phyloP scores from a whole-genome alignment of 2,329 filamentous ascomycete species.

The Epichloe aotearoae region DNA sequence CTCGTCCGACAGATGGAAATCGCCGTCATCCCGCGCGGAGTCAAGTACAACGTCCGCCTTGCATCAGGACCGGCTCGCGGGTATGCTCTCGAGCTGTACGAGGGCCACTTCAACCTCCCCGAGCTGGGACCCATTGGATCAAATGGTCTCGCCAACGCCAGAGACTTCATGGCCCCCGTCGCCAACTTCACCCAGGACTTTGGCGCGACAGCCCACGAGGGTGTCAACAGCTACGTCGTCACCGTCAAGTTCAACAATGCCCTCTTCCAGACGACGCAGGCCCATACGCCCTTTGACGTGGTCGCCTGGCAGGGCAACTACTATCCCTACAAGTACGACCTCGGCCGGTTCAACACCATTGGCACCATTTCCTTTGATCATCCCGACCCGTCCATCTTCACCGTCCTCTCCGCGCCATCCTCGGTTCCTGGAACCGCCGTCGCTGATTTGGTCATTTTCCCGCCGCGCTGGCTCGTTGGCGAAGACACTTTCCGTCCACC shows the following conservation, averaged over 20 bases:
- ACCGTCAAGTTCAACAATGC: constrained; percentile 51
- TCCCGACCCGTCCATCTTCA: constrained; percentile 68
- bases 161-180: constrained; percentile 63
- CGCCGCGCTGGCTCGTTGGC: constrained; percentile 56
- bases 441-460: constrained; percentile 63
- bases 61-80: constrained; percentile 49
- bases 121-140: constrained; percentile 63
- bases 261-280: constrained; percentile 50
- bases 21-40: constrained; percentile 58
- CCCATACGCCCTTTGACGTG: constrained; percentile 65
- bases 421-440: constrained; percentile 59
- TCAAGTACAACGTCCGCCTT: constrained; percentile 61
- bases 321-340: constrained; percentile 71
- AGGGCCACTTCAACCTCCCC: constrained; percentile 58
- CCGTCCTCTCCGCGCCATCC: constrained; percentile 48
- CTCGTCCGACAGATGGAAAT: constrained; percentile 71
- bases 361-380: constrained; percentile 64
- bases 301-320: constrained; percentile 74
- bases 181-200: constrained; percentile 53
- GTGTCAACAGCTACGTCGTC: constrained; percentile 25
- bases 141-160: constrained; percentile 59
- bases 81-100: constrained; percentile 63
- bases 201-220: constrained; percentile 25
- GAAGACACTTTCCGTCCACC: constrained; percentile 61
- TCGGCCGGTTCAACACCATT: constrained; percentile 63